phyloP scores from a whole-genome alignment of 768 basidiomycete species.

The Imleria badia region DNA sequence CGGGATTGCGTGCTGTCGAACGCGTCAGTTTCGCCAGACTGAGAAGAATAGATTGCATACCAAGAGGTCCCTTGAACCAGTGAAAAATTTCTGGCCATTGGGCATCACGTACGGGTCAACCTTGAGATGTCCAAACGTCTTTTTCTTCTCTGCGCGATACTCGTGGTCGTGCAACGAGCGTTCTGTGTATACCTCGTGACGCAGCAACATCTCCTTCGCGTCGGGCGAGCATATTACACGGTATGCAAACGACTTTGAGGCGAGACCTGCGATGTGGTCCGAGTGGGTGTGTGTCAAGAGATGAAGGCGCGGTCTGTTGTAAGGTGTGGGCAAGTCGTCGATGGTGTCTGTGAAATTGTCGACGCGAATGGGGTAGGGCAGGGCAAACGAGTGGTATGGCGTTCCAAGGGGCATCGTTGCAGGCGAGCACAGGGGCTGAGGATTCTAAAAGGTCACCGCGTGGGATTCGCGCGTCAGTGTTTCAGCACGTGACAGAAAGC shows the following conservation, averaged over 20 bases:
- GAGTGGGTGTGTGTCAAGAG: constrained; percentile 90
- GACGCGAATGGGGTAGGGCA: constrained; percentile 82
- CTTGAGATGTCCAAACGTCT: constrained; percentile 69
- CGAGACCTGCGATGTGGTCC: constrained; percentile 80
- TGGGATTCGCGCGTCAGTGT: background rate
- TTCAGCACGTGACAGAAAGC: background rate
- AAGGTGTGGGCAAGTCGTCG: constrained; percentile 33
- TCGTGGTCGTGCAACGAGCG: constrained; percentile 53
- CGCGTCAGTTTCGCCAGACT: background rate
- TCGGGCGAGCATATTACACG: constrained; percentile 76
- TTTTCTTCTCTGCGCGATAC: constrained; percentile 27
- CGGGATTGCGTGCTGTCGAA: constrained; percentile 51
- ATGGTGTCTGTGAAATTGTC: constrained; percentile 68
- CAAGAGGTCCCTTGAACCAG: constrained; percentile 61
- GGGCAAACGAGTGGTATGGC: constrained; percentile 72
- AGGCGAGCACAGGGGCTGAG: constrained; percentile 19
- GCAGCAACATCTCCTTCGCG: constrained; percentile 83
- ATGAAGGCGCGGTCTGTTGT: constrained; percentile 48
- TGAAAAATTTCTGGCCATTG: constrained; percentile 49
- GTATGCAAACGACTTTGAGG: constrained; percentile 70
- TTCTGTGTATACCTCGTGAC: constrained; percentile 69
- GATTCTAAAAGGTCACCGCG: background rate
- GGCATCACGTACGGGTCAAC: constrained; percentile 46
- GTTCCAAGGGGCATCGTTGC: constrained; percentile 69
- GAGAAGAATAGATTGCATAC: background rate